phyloP scores from a whole-genome alignment of 2,329 filamentous ascomycete genomes.

The Chaetomium olivaceum region DNA sequence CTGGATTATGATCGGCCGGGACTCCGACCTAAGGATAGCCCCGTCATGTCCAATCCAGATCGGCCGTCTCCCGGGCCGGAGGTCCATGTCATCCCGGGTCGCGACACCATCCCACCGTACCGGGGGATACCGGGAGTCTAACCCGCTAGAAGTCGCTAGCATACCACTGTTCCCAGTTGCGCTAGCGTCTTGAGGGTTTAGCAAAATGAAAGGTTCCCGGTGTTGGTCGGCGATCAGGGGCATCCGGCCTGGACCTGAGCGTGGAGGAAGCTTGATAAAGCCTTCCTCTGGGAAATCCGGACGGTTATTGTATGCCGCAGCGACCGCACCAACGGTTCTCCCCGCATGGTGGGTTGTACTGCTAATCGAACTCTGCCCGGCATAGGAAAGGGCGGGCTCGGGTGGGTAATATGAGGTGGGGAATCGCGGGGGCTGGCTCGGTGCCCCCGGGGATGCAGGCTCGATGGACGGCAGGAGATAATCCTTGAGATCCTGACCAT shows the following conservation, averaged over 20 bases:
- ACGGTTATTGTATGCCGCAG: slow-evolving; percentile 7
- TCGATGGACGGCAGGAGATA: slow-evolving; percentile 51
- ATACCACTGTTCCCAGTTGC: slow-evolving; percentile 1
- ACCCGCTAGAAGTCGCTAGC: slow-evolving; percentile 4
- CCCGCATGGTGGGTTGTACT: background rate
- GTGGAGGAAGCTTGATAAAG: slow-evolving; percentile 30
- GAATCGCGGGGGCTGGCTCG: slow-evolving; percentile 18
- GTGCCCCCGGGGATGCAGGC: slow-evolving; percentile 41
- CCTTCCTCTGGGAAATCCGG: slow-evolving; percentile 22
- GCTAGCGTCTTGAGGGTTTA: slow-evolving; percentile 16
- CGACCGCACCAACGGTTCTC: background rate
- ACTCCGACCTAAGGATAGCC: slow-evolving; percentile 25
- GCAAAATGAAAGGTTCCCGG: slow-evolving; percentile 15
- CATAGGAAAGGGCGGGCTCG: background rate
- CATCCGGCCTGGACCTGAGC: slow-evolving; percentile 20
- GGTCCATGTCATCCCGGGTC: slow-evolving; percentile 11
- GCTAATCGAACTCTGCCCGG: background rate
- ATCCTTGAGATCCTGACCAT: slow-evolving; percentile 42
- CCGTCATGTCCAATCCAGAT: slow-evolving; percentile 27
- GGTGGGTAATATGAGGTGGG: slow-evolving; percentile 1
- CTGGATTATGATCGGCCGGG: slow-evolving; percentile 24
- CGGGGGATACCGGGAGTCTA: slow-evolving; percentile 1
- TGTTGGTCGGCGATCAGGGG: background rate
- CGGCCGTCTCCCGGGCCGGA: slow-evolving; percentile 24
- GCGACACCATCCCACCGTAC: slow-evolving; percentile 13